Percentiles rank a stretch among this genome's conserved stretches.
Evolutionary conservation across 306 rosid species (phyloP).

Genomic region (Pyrus betulifolia): DNA sequence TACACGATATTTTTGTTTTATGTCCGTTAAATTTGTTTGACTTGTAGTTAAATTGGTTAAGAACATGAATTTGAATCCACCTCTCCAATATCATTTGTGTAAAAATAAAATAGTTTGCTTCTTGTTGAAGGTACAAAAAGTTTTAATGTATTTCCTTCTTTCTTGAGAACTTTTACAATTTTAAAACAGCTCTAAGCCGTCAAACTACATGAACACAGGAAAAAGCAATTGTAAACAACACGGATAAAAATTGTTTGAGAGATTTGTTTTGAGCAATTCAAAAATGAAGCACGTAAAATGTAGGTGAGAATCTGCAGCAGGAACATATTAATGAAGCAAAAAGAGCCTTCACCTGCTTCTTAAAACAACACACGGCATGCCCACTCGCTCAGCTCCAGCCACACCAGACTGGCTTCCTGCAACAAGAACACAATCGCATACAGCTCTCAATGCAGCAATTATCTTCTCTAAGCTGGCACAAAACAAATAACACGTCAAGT

Average conservation of each 20-base stretch:
- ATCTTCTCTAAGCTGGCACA: slow-evolving; percentile 60
- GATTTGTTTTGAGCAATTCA: not conserved
- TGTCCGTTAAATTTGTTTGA: no score
- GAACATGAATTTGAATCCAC: no score
- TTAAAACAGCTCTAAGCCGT: slow-evolving; percentile 31
- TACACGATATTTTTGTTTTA: no score
- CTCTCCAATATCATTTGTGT: no score
- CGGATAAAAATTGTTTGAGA: no score
- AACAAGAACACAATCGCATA: slow-evolving; percentile 62
- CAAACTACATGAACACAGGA: slow-evolving; percentile 37
- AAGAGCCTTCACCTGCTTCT: slow-evolving; percentile 75
- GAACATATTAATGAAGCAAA: no score
- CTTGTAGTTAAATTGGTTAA: no score
- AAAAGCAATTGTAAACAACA: no score
- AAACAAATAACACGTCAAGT: not conserved
- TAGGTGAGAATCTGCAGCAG: not conserved
- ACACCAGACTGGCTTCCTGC: slow-evolving; percentile 89
- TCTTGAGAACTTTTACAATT: no score
- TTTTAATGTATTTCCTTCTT: no score
- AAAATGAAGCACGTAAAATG: not conserved
- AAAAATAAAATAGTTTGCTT: no score
- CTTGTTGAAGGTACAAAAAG: no score
- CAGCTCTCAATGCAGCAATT: slow-evolving; percentile 69
- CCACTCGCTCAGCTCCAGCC: slow-evolving; percentile 69
- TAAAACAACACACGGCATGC: slow-evolving; percentile 79